Base-by-base conservation (phyloP, 2,329 filamentous ascomycete genomes). In the Hypoxylon sp. region DNA sequence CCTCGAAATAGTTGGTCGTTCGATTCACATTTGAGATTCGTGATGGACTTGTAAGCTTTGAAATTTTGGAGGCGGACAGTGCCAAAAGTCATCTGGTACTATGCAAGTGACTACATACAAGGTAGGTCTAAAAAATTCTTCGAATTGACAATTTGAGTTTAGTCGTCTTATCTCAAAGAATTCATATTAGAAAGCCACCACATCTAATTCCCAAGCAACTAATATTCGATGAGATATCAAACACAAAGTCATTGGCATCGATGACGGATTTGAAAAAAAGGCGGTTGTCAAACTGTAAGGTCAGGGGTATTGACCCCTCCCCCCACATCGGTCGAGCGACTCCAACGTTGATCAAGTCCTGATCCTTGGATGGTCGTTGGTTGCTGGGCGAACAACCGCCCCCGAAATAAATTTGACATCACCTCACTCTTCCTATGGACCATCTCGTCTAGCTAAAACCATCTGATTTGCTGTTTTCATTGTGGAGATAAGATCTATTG, bases 341-440 rank as follows among this genome's bases (percentile, higher is more conserved):
- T 64, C 55, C 56, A 46, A 43, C 14, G 52, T 46, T 39, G 56
- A 55, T 9, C 23, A 37, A 19, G 16, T 25, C 37, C 14, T 61
- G 16, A 23, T 19, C 21, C 46, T n/a, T 23, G 50, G 32, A 9
- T 47, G 37, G 65, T 68, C 66, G 65, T 62, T 68, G 65, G 65
- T 68, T 68, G 65, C 65, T 68, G 65, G 65, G 65, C 65, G 65
- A 68, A 68, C 65, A 68, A 65, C 58, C 48, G 62, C 51, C 59
- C 43, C 34, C 63, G 63, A 65, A 61, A 60, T 56, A 63, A 60
- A 41, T 52, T 63, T 68, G 62, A 68, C 65, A 68, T 68, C 54
- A 68, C 65, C n/a, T 56, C 19, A 56, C 53, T 8, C 46, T 19
- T 45, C 46, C 19, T 32, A n/a, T 30, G 29, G 25, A 51, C 29